Evolutionary conservation across 2,329 filamentous ascomycete genomes (phyloP).

Genomic region (Colletotrichum noveboracense): DNA sequence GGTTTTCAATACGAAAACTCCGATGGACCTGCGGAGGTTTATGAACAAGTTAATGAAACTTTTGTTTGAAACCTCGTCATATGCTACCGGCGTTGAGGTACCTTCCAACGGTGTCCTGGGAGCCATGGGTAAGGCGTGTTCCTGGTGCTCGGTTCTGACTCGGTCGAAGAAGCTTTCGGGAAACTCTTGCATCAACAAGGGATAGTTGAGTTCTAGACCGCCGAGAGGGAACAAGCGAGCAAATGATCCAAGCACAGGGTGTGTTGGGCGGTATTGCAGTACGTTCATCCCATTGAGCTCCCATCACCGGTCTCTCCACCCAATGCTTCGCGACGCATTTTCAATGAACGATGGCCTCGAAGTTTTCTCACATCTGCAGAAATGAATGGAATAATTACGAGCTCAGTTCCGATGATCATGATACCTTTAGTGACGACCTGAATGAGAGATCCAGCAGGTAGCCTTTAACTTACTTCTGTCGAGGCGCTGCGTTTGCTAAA

Average conservation of each 20-base stretch:
- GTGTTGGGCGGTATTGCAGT: background rate
- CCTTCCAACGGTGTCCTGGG: background rate
- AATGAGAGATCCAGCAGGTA: background rate
- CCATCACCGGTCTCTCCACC: background rate
- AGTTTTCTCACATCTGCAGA: background rate
- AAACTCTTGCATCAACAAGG: background rate
- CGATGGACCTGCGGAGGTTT: background rate
- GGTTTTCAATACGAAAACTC: background rate
- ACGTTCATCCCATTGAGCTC: background rate
- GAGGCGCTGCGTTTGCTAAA: background rate
- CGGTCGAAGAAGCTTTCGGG: background rate
- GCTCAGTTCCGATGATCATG: background rate
- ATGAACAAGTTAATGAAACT: background rate
- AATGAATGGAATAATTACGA: background rate
- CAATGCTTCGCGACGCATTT: rapidly evolving
- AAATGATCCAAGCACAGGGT: background rate
- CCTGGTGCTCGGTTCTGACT: background rate
- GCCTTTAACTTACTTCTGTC: background rate
- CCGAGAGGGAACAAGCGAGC: background rate
- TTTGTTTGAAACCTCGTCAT: background rate
- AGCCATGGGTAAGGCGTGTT: background rate
- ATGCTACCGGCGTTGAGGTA: background rate
- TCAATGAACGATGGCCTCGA: background rate
- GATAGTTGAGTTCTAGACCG: background rate
- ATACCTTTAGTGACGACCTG: background rate